A percentile compares a stretch with the other conserved stretches of the same genome.
Evolutionary conservation across 2,329 filamentous ascomycete genomes (phyloP).

Genomic region (Talaromyces funiculosus): DNA sequence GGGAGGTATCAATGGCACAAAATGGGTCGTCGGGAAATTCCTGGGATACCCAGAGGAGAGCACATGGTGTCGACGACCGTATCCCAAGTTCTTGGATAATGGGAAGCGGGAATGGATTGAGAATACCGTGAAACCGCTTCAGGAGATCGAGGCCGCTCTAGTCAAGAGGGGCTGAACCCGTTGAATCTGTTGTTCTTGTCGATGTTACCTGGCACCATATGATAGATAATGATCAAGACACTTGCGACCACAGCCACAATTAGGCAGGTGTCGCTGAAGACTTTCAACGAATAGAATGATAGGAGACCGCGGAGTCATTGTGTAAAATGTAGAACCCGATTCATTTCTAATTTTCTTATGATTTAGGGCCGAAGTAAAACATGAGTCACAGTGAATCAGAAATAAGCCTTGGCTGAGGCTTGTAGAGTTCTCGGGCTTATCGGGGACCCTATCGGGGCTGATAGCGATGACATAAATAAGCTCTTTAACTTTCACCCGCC

Average conservation of each 20-base stretch:
- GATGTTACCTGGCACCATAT: not conserved
- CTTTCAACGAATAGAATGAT: not conserved
- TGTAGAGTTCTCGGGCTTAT: not conserved
- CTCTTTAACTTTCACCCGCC: not conserved
- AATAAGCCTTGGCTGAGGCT: not conserved
- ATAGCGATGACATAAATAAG: not conserved
- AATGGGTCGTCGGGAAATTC: conserved; percentile 54
- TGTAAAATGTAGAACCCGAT: not conserved
- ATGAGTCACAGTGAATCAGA: conserved; percentile 3
- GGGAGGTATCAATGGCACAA: conserved; percentile 57
- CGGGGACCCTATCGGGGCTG: not conserved
- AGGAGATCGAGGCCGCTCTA: conserved; percentile 2
- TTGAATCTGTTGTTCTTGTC: not conserved
- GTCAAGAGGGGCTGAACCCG: not conserved
- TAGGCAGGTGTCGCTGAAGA: not conserved
- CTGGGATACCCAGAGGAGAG: conserved; percentile 49
- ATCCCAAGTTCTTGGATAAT: conserved; percentile 44
- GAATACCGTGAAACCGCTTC: conserved; percentile 7
- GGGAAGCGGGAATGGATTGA: conserved; percentile 45
- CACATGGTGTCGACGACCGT: conserved; percentile 51
- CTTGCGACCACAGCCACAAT: not conserved
- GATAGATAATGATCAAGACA: not conserved
- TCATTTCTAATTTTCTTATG: no score
- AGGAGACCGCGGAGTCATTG: not conserved
- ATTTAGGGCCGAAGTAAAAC: no score